These are phyloP conservation scores for Thymus mandschuricus DNA, from an alignment of 257 asterid genomes.

Conservation along the genomic window DNA sequence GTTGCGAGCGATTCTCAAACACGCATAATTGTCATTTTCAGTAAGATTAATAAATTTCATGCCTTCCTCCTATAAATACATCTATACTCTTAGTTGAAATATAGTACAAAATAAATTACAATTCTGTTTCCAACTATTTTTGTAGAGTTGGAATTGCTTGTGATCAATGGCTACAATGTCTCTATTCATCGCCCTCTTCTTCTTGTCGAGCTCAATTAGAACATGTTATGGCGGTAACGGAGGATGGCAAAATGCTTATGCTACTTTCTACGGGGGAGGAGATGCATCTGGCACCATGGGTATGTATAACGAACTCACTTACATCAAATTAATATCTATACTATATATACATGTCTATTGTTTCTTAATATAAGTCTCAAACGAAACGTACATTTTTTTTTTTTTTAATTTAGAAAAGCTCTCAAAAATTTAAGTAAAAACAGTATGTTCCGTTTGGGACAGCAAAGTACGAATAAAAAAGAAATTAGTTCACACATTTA, in stretches of 20 bases:
- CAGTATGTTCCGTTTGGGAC: no score
- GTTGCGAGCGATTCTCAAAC: background rate
- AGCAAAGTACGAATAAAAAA: no score
- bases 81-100: background rate
- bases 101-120: background rate
- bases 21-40: background rate
- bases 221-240: conserved; percentile 22
- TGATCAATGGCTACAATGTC: background rate
- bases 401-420: no score
- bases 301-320: background rate
- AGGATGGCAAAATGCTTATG: conserved; percentile 71
- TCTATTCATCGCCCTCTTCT: background rate
- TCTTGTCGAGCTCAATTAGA: background rate
- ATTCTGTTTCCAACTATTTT: background rate
- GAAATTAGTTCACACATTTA: no score
- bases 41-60: background rate
- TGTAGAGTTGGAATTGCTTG: background rate
- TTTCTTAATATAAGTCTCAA: no score
- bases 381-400: no score
- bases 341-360: no score
- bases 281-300: conserved; percentile 79
- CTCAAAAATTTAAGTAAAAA: no score
- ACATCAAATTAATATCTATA: no score
- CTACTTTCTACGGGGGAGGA: conserved; percentile 70
- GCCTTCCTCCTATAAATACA: background rate